A percentile compares a stretch with the other conserved stretches of the same genome.
Conservation (phyloP, 140 eudicot genomes). For the Cichorium intybus region DNA sequence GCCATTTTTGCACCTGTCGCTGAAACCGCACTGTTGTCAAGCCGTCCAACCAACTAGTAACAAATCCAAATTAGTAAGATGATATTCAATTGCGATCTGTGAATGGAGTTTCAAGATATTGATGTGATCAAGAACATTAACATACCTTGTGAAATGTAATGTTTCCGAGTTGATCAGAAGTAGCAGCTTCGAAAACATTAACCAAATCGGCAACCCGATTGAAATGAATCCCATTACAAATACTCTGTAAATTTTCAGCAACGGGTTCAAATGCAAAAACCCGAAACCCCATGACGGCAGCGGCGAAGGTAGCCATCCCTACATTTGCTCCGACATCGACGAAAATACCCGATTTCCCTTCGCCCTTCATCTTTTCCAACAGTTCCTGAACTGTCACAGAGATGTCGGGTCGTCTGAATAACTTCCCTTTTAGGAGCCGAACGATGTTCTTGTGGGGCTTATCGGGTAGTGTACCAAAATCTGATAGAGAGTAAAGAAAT, state of each 20-base stretch:
- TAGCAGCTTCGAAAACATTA: constrained; percentile 83
- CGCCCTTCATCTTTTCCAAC: constrained; percentile 54
- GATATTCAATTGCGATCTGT: background rate
- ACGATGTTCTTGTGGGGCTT: constrained; percentile 96
- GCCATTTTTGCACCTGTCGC: constrained; percentile 97
- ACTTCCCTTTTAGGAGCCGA: constrained; percentile 71
- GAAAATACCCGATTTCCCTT: constrained; percentile 63
- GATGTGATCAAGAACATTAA: background rate
- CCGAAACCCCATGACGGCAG: constrained; percentile 94
- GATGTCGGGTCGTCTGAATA: constrained; percentile 76
- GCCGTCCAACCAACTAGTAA: constrained; percentile 86
- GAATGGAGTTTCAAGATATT: background rate
- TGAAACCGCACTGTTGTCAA: constrained; percentile 97
- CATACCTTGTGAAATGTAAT: constrained; percentile 90
- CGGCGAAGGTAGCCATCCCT: constrained; percentile 97
- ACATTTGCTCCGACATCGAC: constrained; percentile 98
- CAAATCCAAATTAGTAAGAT: constrained; percentile 3
- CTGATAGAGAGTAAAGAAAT: constrained; percentile 71
- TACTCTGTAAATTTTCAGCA: constrained; percentile 87
- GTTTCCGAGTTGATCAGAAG: constrained; percentile 78
- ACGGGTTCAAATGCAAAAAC: constrained; percentile 94
- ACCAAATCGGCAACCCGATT: constrained; percentile 76
- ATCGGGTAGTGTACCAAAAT: constrained; percentile 78
- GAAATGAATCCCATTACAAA: constrained; percentile 88
- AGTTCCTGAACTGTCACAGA: constrained; percentile 79